A percentile compares a stretch with the other conserved stretches of the same genome.
Evolutionary conservation across 305 asterid species (phyloP).

Genomic region (Stenogyne calaminthoides): DNA sequence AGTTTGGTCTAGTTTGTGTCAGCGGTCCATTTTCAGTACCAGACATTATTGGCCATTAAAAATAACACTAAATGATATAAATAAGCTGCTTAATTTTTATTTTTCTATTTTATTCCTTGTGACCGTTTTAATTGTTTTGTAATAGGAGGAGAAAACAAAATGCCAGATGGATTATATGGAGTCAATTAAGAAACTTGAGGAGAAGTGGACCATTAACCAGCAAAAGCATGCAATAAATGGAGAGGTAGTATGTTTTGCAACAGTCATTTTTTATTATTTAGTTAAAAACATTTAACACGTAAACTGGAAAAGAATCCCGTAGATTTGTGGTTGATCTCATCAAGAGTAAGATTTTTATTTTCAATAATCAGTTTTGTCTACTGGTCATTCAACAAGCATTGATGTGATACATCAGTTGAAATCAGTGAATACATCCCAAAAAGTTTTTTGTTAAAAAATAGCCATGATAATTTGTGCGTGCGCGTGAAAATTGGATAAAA

Average conservation of each 20-base stretch:
- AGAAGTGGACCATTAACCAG: conserved; percentile 79
- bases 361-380: not conserved
- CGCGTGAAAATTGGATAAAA: not conserved
- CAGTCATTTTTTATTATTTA: conserved; percentile 12
- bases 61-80: not conserved
- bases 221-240: conserved; percentile 64
- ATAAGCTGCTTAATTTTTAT: conserved; percentile 2
- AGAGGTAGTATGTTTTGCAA: conserved; percentile 57
- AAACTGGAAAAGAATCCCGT: not conserved
- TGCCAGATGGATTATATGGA: conserved; percentile 95
- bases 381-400: not conserved
- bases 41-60: not conserved
- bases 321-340: not conserved
- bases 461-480: not conserved
- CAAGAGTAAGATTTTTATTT: not conserved
- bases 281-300: conserved; percentile 6
- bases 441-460: not conserved
- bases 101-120: not conserved
- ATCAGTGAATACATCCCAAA: not conserved
- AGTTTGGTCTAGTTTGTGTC: conserved; percentile 6
- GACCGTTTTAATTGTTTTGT: conserved; percentile 18
- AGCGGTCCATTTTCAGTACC: conserved; percentile 20
- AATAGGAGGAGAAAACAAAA: conserved; percentile 90
- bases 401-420: conserved; percentile 12
- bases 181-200: conserved; percentile 92